A percentile compares a stretch with the other conserved stretches of the same genome.
Evolutionary conservation across 2,329 filamentous ascomycete species (phyloP).

Genomic region (Nothomitra cinnamomea): DNA sequence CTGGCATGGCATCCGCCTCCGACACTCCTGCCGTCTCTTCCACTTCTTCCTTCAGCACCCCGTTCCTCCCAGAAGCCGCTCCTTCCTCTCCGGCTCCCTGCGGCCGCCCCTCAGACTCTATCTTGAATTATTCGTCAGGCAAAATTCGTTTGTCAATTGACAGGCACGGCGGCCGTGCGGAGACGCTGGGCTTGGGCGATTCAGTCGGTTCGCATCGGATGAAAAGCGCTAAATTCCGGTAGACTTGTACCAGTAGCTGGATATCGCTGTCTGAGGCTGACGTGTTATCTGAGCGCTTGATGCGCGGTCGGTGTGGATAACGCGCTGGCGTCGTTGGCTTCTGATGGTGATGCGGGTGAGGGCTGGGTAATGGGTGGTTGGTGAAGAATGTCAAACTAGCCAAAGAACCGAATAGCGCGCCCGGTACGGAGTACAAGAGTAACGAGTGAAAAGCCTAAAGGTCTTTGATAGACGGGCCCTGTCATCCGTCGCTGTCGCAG

Average conservation of each 20-base stretch:
- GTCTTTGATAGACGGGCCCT: too few species aligned
- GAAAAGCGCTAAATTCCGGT: neutral
- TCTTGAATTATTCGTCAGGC: neutral
- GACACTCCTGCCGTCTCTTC: conserved; percentile 12
- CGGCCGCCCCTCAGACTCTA: conserved; percentile 4
- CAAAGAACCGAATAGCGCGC: neutral
- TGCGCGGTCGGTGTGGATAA: neutral
- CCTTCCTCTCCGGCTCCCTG: neutral
- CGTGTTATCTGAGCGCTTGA: too few species aligned
- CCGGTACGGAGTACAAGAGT: neutral
- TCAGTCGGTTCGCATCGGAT: neutral
- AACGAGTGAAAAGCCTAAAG: too few species aligned
- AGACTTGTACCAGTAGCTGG: neutral
- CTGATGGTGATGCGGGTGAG: neutral
- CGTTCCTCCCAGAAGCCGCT: conserved; percentile 7
- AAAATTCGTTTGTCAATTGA: neutral
- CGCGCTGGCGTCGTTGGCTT: neutral
- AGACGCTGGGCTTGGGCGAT: neutral
- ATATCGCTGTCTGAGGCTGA: neutral
- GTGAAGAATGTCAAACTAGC: neutral
- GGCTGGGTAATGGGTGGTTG: neutral
- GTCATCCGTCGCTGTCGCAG: too few species aligned
- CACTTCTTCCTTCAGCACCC: conserved; percentile 14
- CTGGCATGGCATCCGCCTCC: conserved; percentile 28
- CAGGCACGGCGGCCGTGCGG: neutral